Conservation (phyloP, 2,329 filamentous ascomycete genomes). For the Cladosporium sp. region DNA sequence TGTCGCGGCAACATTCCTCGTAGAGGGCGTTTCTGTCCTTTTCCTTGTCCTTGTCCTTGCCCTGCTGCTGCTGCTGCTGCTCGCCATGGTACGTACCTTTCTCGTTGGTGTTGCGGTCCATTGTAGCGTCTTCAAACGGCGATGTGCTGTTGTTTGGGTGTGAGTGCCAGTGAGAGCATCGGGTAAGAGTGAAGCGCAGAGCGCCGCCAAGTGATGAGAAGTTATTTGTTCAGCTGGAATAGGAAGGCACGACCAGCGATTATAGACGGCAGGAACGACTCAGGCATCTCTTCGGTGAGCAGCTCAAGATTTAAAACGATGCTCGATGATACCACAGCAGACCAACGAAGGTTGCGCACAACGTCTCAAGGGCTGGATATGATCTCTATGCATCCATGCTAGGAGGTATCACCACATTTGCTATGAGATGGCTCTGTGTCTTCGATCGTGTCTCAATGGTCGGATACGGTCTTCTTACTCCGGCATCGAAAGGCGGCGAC, state of each 20-base stretch:
- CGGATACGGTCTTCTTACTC: not conserved
- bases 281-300: not conserved
- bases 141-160: not conserved
- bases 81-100: not conserved
- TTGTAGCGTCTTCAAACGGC: not conserved
- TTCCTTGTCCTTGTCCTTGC: not conserved
- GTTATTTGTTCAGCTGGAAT: not conserved
- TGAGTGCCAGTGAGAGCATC: not conserved
- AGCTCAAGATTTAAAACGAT: not conserved
- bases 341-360: not conserved
- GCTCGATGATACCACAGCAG: not conserved
- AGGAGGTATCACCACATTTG: not conserved
- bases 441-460: not conserved
- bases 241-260: not conserved
- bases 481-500: not conserved
- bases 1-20: not conserved
- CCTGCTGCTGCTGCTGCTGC: not conserved
- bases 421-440: not conserved
- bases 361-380: not conserved
- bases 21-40: not conserved
- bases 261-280: not conserved
- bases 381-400: not conserved
- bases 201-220: not conserved
- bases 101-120: not conserved
- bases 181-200: not conserved